Conservation (phyloP, 495 filamentous ascomycete genomes). For the Penicillium diatomitis region DNA sequence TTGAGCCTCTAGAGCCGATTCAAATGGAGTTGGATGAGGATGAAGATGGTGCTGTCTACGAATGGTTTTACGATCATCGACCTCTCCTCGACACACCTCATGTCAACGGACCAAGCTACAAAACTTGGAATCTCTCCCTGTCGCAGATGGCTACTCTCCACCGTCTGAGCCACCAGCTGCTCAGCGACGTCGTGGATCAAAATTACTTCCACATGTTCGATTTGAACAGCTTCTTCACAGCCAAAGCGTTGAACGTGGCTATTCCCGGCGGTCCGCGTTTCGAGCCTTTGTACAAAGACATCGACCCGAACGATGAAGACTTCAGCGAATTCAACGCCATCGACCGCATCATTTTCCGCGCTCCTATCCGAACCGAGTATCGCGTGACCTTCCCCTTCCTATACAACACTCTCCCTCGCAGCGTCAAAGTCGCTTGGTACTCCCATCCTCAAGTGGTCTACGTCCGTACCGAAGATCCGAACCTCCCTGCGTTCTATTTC, state of each 20-base stretch:
- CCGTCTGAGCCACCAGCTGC: slow-evolving; percentile 79
- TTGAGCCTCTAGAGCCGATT: slow-evolving; percentile 94
- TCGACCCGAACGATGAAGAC: slow-evolving; percentile 98
- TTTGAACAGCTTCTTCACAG: slow-evolving; percentile 86
- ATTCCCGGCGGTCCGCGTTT: slow-evolving; percentile 96
- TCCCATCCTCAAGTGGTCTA: slow-evolving; percentile 92
- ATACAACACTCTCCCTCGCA: slow-evolving; percentile 93
- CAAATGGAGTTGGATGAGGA: slow-evolving; percentile 97
- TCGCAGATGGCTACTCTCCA: slow-evolving; percentile 96
- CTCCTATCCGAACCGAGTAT: slow-evolving; percentile 92
- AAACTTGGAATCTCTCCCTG: slow-evolving; percentile 85
- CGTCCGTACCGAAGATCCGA: slow-evolving; percentile 77
- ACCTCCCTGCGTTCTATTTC: slow-evolving; percentile 93
- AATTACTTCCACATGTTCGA: slow-evolving; percentile 99
- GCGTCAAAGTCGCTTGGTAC: slow-evolving; percentile 89
- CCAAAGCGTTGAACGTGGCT: slow-evolving; percentile 94
- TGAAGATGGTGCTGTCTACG: slow-evolving; percentile 85
- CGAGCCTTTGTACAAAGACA: slow-evolving; percentile 97
- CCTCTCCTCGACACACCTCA: slow-evolving; percentile 87
- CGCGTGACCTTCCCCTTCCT: slow-evolving; percentile 89
- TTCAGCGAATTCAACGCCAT: slow-evolving; percentile 99
- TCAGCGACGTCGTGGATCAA: slow-evolving; percentile 87
- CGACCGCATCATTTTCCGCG: slow-evolving; percentile 96
- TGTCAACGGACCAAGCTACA: slow-evolving; percentile 95
- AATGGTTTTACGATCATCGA: slow-evolving; percentile 97